Percentiles rank a stretch among this genome's conserved stretches.
phyloP scores from a whole-genome alignment of 2,329 filamentous ascomycete genomes.

The Sarocladium oryzae region DNA sequence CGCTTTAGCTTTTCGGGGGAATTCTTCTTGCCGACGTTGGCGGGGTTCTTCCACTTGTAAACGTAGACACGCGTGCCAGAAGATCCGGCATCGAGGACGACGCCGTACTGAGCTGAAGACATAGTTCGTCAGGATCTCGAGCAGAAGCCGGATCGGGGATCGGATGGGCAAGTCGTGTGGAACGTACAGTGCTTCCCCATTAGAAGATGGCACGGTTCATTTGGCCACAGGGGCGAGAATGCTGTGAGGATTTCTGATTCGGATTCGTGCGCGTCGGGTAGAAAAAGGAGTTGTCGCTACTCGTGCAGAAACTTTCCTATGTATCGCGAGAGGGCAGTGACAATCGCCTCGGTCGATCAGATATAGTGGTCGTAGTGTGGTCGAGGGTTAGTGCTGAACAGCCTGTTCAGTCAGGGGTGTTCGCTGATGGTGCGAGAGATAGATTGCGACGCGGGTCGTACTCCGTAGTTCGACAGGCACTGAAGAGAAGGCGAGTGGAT shows the following conservation, averaged over 20 bases:
- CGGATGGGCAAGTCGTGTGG: background rate
- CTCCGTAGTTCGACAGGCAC: background rate
- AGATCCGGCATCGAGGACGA: slow-evolving; percentile 95
- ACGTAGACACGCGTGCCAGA: slow-evolving; percentile 93
- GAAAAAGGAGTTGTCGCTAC: background rate
- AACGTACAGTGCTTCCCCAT: slow-evolving; percentile 32
- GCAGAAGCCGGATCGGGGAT: background rate
- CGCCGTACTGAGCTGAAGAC: slow-evolving; percentile 65
- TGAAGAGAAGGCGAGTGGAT: background rate
- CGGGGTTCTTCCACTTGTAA: slow-evolving; percentile 84
- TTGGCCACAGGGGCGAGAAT: slow-evolving; percentile 1
- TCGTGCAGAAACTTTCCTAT: too few species aligned
- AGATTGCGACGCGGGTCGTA: background rate
- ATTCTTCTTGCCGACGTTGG: slow-evolving; percentile 52
- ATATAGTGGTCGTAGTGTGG: background rate
- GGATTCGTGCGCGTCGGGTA: background rate
- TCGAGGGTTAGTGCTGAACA: background rate
- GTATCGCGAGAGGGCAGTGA: background rate
- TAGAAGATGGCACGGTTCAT: slow-evolving; percentile 7
- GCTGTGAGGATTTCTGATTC: too few species aligned
- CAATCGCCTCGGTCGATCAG: background rate
- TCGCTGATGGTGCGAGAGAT: background rate
- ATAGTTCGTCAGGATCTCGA: slow-evolving; percentile 14
- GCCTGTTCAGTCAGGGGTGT: slow-evolving; percentile 1
- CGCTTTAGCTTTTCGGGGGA: slow-evolving; percentile 43